phyloP scores from a whole-genome alignment of 129 eudicot species.

The Smallanthus sonchifolius region DNA sequence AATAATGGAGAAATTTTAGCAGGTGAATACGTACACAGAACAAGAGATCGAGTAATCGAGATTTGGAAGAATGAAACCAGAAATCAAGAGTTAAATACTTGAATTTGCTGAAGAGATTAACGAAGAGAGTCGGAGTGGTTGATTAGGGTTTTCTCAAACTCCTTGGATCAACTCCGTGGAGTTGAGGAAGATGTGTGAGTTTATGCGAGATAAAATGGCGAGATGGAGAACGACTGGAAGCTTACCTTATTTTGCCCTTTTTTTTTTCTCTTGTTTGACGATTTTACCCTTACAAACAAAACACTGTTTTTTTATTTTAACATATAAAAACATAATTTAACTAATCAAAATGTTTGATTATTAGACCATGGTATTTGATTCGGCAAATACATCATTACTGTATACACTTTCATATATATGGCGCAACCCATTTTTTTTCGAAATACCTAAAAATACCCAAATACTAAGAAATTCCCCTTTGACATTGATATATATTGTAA shows the following conservation, averaged over 20 bases:
- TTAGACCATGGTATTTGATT: no score
- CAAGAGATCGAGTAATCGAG: not conserved
- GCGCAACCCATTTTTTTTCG: no score
- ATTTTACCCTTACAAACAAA: constrained; percentile 12
- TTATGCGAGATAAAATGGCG: constrained; percentile 20
- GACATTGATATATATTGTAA: no score
- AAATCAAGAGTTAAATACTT: not conserved
- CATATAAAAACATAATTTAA: no score
- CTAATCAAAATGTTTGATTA: no score
- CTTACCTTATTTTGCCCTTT: constrained; percentile 12
- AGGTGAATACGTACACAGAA: not conserved
- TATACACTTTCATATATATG: no score
- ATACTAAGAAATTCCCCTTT: no score
- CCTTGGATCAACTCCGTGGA: constrained; percentile 64
- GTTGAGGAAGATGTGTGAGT: constrained; percentile 30
- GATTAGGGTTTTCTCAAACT: constrained; percentile 42
- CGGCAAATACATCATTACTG: no score
- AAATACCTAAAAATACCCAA: no score
- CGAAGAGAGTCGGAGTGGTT: not conserved
- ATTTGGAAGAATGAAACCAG: not conserved
- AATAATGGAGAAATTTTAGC: no score
- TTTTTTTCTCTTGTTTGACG: constrained; percentile 12
- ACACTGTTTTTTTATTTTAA: not conserved
- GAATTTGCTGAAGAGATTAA: constrained; percentile 16
- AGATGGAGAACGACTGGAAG: constrained; percentile 14